Evolutionary conservation across 371 early-diverging fungal species (phyloP).

Genomic region (Dichotomocladium elegans): DNA sequence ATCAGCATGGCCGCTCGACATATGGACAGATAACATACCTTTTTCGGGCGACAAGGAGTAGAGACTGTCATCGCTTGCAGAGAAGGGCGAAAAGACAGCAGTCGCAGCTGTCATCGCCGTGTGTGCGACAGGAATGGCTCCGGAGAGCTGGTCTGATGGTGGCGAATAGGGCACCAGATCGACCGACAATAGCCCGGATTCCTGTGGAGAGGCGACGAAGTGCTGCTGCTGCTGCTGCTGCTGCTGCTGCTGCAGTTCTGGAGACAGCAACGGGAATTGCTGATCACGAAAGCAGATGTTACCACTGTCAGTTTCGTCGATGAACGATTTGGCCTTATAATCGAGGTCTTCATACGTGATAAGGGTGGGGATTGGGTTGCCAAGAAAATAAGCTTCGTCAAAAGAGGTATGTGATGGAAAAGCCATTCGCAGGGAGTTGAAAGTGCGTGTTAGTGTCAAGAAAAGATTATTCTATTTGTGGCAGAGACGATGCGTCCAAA

Average conservation of each 20-base stretch:
- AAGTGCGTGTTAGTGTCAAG: not conserved
- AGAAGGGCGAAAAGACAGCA: slow-evolving; percentile 1
- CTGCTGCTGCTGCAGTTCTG: too few relatives aligned
- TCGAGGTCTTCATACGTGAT: too few relatives aligned
- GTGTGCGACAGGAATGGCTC: not conserved
- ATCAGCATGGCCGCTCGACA: too few relatives aligned
- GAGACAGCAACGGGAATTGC: too few relatives aligned
- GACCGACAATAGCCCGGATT: too few relatives aligned
- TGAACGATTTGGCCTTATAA: too few relatives aligned
- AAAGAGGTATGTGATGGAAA: not conserved
- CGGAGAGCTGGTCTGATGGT: not conserved
- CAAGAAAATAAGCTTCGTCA: not conserved
- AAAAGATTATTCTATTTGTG: not conserved
- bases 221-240: too few relatives aligned
- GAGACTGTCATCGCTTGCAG: slow-evolving; percentile 7
- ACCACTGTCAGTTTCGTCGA: too few relatives aligned
- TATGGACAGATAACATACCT: not conserved
- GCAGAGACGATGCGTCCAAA: too few relatives aligned
- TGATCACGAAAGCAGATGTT: too few relatives aligned
- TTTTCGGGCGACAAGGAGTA: slow-evolving; percentile 2
- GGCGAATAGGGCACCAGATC: too few relatives aligned
- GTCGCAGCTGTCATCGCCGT: not conserved
- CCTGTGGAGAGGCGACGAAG: too few relatives aligned
- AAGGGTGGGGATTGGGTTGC: not conserved
- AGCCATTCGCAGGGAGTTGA: not conserved